Conservation (phyloP, 1,284 basidiomycete genomes). For the Ceratobasidium sp. region DNA sequence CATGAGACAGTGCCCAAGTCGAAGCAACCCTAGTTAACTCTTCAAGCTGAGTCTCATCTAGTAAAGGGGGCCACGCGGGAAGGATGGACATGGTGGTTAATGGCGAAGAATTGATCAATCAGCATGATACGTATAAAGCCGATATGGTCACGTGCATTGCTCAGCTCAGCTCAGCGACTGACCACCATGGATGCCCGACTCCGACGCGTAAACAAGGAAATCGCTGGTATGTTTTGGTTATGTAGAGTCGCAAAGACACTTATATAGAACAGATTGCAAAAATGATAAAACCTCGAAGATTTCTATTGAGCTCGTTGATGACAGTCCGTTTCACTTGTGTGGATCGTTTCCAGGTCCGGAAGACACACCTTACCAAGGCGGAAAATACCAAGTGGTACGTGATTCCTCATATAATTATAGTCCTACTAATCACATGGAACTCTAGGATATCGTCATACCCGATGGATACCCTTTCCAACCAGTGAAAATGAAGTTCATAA, state of each 20-base stretch:
- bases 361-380: constrained; percentile 94
- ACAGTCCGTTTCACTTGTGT: constrained; percentile 87
- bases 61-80: constrained; percentile 58
- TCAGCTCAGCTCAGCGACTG: constrained; percentile 1
- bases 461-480: constrained; percentile 97
- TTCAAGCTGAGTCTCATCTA: constrained; percentile 52
- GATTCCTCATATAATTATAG: not conserved
- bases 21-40: constrained; percentile 56
- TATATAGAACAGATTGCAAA: constrained; percentile 78
- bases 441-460: constrained; percentile 92
- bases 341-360: constrained; percentile 93
- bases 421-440: not conserved
- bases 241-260: not conserved
- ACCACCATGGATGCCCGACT: constrained; percentile 83
- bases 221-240: constrained; percentile 67
- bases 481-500: constrained; percentile 98
- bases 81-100: constrained; percentile 45
- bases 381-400: constrained; percentile 87
- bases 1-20: constrained; percentile 63
- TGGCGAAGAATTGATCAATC: not conserved
- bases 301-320: constrained; percentile 85
- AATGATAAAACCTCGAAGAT: constrained; percentile 91
- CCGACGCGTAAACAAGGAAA: constrained; percentile 92
- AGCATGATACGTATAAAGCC: not conserved
- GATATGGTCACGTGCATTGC: constrained; percentile 21